These are phyloP conservation scores for Hortiboletus campestris DNA, from an alignment of 768 basidiomycete genomes.

Conservation along the genomic window DNA sequence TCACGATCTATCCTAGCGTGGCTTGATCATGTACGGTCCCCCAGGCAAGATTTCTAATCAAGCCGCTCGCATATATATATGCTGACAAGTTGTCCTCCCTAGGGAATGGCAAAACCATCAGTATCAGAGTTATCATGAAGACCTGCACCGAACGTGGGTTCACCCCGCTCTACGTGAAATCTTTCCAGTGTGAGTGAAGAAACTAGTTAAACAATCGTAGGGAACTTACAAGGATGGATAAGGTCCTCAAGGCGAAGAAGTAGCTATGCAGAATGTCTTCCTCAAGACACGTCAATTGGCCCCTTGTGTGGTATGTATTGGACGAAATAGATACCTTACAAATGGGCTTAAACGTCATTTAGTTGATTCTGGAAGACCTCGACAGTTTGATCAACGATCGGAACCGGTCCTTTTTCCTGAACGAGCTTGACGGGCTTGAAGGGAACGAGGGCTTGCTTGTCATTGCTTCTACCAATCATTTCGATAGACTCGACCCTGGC, in stretches of 20 bases:
- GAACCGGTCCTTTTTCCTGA: conserved; percentile 86
- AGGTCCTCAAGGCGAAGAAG: conserved; percentile 65
- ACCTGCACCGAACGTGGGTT: conserved; percentile 60
- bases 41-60: conserved; percentile 45
- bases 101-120: conserved; percentile 87
- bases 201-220: not conserved
- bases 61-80: not conserved
- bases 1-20: conserved; percentile 48
- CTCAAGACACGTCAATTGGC: conserved; percentile 65
- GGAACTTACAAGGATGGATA: conserved; percentile 6
- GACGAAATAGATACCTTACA: conserved; percentile 27
- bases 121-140: conserved; percentile 80
- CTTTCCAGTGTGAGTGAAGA: conserved; percentile 58
- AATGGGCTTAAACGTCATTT: not conserved
- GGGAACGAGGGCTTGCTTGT: conserved; percentile 78
- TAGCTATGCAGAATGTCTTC: conserved; percentile 66
- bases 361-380: conserved; percentile 56
- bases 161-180: conserved; percentile 77
- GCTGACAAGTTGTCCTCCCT: not conserved
- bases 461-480: conserved; percentile 82
- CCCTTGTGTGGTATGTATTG: conserved; percentile 63
- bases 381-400: conserved; percentile 76
- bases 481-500: conserved; percentile 75
- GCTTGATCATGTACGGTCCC: conserved; percentile 81
- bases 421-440: conserved; percentile 79